phyloP scores from a whole-genome alignment of 495 filamentous ascomycete genomes.

The Gamarada debralockiae region DNA sequence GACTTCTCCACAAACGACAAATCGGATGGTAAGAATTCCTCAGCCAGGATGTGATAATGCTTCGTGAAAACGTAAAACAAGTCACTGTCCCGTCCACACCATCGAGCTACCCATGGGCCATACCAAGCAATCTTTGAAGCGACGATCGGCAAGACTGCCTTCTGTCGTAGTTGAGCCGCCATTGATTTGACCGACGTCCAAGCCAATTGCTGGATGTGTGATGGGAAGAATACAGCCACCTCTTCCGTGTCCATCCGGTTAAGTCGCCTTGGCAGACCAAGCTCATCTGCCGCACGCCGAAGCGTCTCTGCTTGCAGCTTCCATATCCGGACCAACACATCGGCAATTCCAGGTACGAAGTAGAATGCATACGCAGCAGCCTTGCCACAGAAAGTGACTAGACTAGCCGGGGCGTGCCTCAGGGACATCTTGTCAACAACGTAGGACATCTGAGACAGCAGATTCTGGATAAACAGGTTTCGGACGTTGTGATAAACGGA shows the following conservation, averaged over 20 bases:
- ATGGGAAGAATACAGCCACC: conserved; percentile 70
- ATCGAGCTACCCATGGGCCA: conserved; percentile 80
- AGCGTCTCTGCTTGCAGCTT: conserved; percentile 59
- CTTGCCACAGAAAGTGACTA: conserved; percentile 93
- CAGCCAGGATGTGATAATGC: conserved; percentile 78
- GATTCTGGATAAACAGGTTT: conserved; percentile 82
- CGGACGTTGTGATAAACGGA: conserved; percentile 93
- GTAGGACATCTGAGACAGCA: conserved; percentile 81
- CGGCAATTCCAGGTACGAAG: conserved; percentile 86
- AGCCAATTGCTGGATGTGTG: conserved; percentile 61
- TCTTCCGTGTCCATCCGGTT: conserved; percentile 47
- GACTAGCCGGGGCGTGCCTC: conserved; percentile 81
- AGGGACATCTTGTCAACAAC: conserved; percentile 84
- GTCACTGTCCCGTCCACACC: conserved; percentile 88
- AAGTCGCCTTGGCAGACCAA: conserved; percentile 44
- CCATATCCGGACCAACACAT: conserved; percentile 84
- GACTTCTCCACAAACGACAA: conserved; percentile 56
- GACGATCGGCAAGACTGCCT: conserved; percentile 63
- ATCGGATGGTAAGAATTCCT: conserved; percentile 71
- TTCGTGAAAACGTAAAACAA: conserved; percentile 93
- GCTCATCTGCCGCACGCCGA: conserved; percentile 65
- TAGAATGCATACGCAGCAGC: conserved; percentile 95
- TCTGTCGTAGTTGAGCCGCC: conserved; percentile 61
- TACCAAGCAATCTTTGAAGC: conserved; percentile 76
- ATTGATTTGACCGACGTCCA: conserved; percentile 65